Base-by-base conservation (phyloP, 2,329 filamentous ascomycete genomes). In the Didymella sp. region DNA sequence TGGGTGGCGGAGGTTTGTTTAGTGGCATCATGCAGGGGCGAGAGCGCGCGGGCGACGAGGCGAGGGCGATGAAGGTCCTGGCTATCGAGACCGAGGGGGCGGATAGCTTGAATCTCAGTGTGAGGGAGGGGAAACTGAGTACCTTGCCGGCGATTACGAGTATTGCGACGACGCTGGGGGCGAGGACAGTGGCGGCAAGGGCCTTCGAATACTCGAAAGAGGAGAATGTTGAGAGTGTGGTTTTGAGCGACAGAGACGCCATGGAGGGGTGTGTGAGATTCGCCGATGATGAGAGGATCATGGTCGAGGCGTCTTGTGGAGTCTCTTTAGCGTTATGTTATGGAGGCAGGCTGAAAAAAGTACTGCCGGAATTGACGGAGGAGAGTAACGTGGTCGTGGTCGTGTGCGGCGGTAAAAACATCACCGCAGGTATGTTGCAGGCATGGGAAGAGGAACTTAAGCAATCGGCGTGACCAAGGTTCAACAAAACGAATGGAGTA, bases 251-350 rank as follows among this genome's bases (percentile, higher is more conserved):
- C 67, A 85, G 85, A 2, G 90, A 94, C 68, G 92, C 93, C 0
- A 91, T 89, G 24, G 84, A 87, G 73, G 91, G 87, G 6, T 89
- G 88, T 51, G 85, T 89, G 61, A 80, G 85, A 25, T 88, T 96
- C 65, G 87, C 90, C 11, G 89, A 96, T 60, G 91, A 96, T 59
- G 90, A 92, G 64, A 80, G 89, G 30, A 78, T 92, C 44, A 78
- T 96, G 45, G 90, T 96, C 2, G 93, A 97, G 79, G 81, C 87
- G 37, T 86, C 91, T 0, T 96, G 93, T 73, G 92, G 92, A 0
- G 91, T 93, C 2, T 88, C 86, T 42, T 74, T 96, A 15, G 90
- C 88, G 1, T 73, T 84, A 6, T 85, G 81, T 51, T 91, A 91
- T 67, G 83, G 83, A 27, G 85, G 83, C 0, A 76, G 83, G 38